Evolutionary conservation across 2,329 filamentous ascomycete species (phyloP), one percentile per base, ranked within the genome.

Genomic region (Aschersonia sp.): DNA sequence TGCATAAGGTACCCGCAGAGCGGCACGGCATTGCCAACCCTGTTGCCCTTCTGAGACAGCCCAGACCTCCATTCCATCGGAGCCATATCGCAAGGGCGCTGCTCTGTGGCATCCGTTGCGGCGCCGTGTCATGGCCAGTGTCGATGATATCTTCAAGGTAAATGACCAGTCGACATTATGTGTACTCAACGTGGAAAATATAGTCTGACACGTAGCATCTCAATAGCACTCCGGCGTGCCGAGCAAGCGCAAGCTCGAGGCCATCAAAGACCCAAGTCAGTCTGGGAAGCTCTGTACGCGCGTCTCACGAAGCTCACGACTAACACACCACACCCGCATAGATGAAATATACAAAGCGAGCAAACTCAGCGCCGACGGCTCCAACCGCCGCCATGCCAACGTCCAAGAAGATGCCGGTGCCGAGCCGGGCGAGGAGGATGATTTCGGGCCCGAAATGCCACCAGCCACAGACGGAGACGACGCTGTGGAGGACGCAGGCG

Each of bases 301-400:
- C 20, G 2, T 20, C 20, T 20, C 20, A 20, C 20, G 20, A 20
- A 20, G 20, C 20, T 20, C 35, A 38, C 7, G 35, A 7, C 35
- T 38, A 38, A 38, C 12, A 38, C 12, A 9, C 35, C 35, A 38
- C 12, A 12, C 4, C 12, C 12, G 9, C 29, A 31, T 44, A 82
- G 79, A 73, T 55, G 70, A 82, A 53, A 67, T 81, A 48, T 82
- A 83, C 67, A 84, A 84, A 60, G 73, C 77, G 4, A 74, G 71
- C 42, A 80, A 77, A 51, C 57, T 75, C 40, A 65, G 65, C 48
- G 57, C 66, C 46, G 71, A 71, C 50, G 66, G 65, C 54, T 62
- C 62, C 45, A 70, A 65, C 47, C 69, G 71, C 9, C 70, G 70
- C 51, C 61, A 42, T 20, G 7, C 68, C 31, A 67, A 60, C 29